These are phyloP conservation scores for Houttuynia cordata DNA, from an alignment of 164 flowering plant genomes.

Conservation along the genomic window DNA sequence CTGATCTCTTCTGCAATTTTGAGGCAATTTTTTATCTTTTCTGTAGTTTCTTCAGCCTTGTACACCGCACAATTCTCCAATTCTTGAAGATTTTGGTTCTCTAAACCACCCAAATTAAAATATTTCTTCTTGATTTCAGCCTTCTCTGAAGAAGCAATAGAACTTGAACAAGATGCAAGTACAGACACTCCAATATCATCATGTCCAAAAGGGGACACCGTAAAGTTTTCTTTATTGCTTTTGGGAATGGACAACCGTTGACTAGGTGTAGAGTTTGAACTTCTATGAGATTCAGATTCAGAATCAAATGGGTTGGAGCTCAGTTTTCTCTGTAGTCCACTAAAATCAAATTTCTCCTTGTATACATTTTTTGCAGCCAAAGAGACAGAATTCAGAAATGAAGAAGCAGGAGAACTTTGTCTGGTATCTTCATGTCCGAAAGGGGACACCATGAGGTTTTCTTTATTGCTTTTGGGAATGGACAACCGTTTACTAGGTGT, in stretches of 20 bases:
- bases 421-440: no score
- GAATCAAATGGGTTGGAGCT: conserved; percentile 33
- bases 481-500: conserved; percentile 33
- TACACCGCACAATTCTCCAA: conserved; percentile 53
- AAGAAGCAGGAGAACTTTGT: background rate
- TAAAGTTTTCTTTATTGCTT: background rate
- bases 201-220: background rate
- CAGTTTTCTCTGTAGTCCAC: no score
- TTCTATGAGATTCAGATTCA: conserved; percentile 29
- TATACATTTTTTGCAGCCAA: no score
- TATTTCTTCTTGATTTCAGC: conserved; percentile 37
- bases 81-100: conserved; percentile 54
- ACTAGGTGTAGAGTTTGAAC: conserved; percentile 15
- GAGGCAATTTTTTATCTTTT: conserved; percentile 40
- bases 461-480: conserved; percentile 19
- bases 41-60: conserved; percentile 70
- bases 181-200: background rate
- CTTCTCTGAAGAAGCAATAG: conserved; percentile 19
- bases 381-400: no score
- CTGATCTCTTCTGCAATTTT: conserved; percentile 71
- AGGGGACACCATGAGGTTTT: background rate
- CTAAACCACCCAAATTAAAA: conserved; percentile 38
- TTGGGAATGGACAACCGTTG: conserved; percentile 46
- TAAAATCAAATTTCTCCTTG: no score
- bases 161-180: background rate